Evolutionary conservation across 2,329 filamentous ascomycete genomes (phyloP).

Genomic region (Chaetomiaceae sp.): DNA sequence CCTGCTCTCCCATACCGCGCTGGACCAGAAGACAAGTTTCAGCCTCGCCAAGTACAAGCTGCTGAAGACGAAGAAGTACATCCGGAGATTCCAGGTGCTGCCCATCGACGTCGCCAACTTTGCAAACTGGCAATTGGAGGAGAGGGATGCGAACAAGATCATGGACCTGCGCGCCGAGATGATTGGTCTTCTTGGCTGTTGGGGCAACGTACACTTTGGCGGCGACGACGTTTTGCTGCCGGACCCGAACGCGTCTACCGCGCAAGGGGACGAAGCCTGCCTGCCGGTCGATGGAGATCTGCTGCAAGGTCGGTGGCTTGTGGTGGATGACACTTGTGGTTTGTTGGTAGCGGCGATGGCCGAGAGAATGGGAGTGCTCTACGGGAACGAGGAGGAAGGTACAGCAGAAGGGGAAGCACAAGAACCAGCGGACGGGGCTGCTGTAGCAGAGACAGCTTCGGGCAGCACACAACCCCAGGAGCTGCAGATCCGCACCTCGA

Average conservation of each 20-base stretch:
- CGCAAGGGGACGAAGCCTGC: slow-evolving; percentile 25
- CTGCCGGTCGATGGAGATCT: slow-evolving; percentile 20
- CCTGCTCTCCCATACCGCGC: slow-evolving; percentile 77
- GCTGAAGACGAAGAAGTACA: slow-evolving; percentile 88
- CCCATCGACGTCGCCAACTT: slow-evolving; percentile 76
- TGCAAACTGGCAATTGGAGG: slow-evolving; percentile 70
- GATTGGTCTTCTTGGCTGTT: slow-evolving; percentile 75
- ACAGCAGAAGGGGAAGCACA: slow-evolving; percentile 14
- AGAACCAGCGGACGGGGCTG: background rate
- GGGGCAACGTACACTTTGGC: slow-evolving; percentile 83
- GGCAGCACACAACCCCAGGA: background rate
- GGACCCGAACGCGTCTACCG: slow-evolving; percentile 23
- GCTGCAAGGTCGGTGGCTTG: slow-evolving; percentile 59
- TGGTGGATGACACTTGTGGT: slow-evolving; percentile 83
- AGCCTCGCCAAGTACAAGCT: slow-evolving; percentile 94
- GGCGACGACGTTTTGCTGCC: slow-evolving; percentile 34
- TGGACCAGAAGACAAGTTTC: slow-evolving; percentile 92
- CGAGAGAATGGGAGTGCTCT: slow-evolving; percentile 80
- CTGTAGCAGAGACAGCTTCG: background rate
- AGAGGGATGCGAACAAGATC: slow-evolving; percentile 74
- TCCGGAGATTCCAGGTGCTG: slow-evolving; percentile 78
- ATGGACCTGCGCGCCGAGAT: slow-evolving; percentile 84
- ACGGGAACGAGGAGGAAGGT: slow-evolving; percentile 37
- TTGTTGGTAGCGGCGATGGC: slow-evolving; percentile 78
- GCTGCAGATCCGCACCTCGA: background rate